Percentiles rank a stretch among this genome's conserved stretches.
Conservation (phyloP, 225 moss, liverwort and hornwort genomes). For the Bryoerythrophyllum caledonicum region DNA sequence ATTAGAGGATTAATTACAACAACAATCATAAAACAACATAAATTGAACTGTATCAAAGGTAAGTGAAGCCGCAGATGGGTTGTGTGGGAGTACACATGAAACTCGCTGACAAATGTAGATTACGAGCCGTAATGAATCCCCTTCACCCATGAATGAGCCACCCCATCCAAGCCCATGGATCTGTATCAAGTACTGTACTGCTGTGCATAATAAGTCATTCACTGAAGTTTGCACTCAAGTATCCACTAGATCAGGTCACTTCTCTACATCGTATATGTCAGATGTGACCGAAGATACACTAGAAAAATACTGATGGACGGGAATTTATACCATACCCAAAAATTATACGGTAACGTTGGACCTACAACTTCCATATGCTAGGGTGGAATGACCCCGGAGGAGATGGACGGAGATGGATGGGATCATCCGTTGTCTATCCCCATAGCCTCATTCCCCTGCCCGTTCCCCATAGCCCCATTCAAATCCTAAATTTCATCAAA, state of each 20-base stretch:
- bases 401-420: no score
- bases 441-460: no score
- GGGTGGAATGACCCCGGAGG: no score
- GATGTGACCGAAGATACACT: neutral
- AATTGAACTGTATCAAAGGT: no score
- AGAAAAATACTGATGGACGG: neutral
- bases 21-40: neutral
- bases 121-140: neutral
- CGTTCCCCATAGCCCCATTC: no score
- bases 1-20: neutral
- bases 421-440: no score
- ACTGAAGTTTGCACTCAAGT: neutral
- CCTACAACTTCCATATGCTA: neutral
- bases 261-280: neutral
- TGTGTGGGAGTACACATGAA: neutral
- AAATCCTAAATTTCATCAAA: no score
- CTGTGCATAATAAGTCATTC: slow-evolving; percentile 5
- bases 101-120: neutral
- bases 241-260: neutral
- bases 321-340: neutral
- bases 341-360: neutral
- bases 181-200: neutral
- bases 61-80: neutral
- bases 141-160: slow-evolving; percentile 3
- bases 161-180: neutral